Evolutionary conservation across 2,329 filamentous ascomycete genomes (phyloP).

Genomic region (Aspergillus sp.): DNA sequence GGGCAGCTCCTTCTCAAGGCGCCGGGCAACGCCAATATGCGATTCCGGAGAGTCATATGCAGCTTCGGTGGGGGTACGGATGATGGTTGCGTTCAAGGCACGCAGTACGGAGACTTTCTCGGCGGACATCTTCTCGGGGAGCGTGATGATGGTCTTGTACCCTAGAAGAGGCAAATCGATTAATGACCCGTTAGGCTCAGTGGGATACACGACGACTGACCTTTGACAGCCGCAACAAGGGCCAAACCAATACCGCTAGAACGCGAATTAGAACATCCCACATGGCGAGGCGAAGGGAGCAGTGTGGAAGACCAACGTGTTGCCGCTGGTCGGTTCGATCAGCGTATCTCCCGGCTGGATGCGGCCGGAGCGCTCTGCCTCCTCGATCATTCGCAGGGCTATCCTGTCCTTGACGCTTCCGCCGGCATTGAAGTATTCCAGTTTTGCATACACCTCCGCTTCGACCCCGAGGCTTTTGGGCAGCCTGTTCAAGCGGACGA

Average conservation of each 20-base stretch:
- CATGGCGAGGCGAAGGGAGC: background rate
- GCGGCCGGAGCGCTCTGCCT: constrained; percentile 79
- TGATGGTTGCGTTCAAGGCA: constrained; percentile 91
- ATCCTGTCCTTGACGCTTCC: constrained; percentile 94
- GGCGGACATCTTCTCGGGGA: constrained; percentile 98
- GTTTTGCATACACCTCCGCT: constrained; percentile 80
- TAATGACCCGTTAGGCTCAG: background rate
- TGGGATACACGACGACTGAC: constrained; percentile 7
- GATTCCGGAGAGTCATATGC: constrained; percentile 92
- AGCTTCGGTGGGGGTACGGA: constrained; percentile 90
- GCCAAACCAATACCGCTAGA: constrained; percentile 76
- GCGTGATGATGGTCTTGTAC: constrained; percentile 96
- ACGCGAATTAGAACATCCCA: background rate
- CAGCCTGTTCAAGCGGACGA: constrained; percentile 86
- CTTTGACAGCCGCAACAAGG: constrained; percentile 88
- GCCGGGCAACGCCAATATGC: constrained; percentile 87
- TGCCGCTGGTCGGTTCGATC: constrained; percentile 96
- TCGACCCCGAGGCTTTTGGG: constrained; percentile 84
- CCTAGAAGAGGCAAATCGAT: constrained; percentile 30
- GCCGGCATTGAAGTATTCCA: constrained; percentile 88
- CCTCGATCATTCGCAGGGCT: constrained; percentile 92
- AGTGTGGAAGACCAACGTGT: constrained; percentile 50
- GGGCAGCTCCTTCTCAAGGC: constrained; percentile 88
- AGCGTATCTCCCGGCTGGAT: constrained; percentile 96
- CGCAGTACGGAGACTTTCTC: constrained; percentile 95